These are phyloP conservation scores for Candida cerambycidarum DNA, from an alignment of 805 yeast species.

Conservation along the genomic window DNA sequence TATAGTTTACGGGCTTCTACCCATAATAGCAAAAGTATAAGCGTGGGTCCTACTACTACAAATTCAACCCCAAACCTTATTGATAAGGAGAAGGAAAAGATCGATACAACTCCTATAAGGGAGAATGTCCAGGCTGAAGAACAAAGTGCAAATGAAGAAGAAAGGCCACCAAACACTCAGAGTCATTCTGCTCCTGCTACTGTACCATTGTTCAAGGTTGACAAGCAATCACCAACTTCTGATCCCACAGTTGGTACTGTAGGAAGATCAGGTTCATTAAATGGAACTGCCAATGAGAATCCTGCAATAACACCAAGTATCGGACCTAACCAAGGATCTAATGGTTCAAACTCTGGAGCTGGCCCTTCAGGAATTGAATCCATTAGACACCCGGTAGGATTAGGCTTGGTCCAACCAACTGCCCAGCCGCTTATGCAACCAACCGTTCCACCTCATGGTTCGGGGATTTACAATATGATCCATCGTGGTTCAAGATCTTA, in stretches of 20 bases:
- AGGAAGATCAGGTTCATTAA: no score
- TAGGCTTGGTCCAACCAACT: conserved; percentile 3
- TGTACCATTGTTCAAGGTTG: conserved; percentile 3
- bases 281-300: conserved; percentile 4
- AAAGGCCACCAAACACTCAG: conserved; percentile 3
- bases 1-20: conserved; percentile 8
- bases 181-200: conserved; percentile 8
- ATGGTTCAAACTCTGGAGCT: conserved; percentile 7
- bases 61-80: neutral
- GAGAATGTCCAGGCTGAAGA: neutral
- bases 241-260: no score
- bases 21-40: conserved; percentile 4
- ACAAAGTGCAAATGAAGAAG: neutral
- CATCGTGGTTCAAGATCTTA: conserved; percentile 12
- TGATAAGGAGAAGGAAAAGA: conserved; percentile 1
- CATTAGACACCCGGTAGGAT: neutral
- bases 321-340: no score
- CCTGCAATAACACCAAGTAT: no score
- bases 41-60: conserved; percentile 6
- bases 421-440: neutral
- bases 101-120: neutral
- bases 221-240: neutral
- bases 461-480: neutral
- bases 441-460: neutral
- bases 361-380: conserved; percentile 4